These are phyloP conservation scores for Colletotrichum sp. DNA, from an alignment of 2,329 filamentous ascomycete genomes.

Conservation along the genomic window DNA sequence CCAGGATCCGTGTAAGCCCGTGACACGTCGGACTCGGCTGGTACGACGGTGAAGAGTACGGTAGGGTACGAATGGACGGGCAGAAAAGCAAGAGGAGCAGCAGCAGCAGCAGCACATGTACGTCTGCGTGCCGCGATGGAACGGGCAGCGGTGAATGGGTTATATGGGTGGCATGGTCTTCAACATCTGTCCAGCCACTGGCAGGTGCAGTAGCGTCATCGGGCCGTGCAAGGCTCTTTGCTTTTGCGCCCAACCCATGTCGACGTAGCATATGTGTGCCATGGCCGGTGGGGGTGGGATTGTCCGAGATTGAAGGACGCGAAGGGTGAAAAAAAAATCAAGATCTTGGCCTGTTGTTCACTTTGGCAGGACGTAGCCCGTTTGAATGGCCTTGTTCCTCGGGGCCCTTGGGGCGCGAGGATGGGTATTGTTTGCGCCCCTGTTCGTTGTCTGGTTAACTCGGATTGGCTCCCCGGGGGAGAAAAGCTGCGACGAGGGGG, in stretches of 20 bases:
- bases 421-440: neutral
- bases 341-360: neutral
- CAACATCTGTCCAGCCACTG: conserved; percentile 14
- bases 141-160: conserved; percentile 1
- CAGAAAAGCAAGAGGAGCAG: neutral
- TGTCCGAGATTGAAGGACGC: neutral
- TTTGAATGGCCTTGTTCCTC: neutral
- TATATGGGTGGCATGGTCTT: conserved; percentile 14
- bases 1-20: conserved; percentile 19
- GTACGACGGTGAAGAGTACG: neutral
- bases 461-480: neutral
- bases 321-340: neutral
- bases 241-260: neutral
- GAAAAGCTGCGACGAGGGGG: conserved; percentile 3
- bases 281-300: neutral
- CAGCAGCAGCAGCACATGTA: neutral
- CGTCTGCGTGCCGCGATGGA: neutral
- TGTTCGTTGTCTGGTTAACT: conserved; percentile 14
- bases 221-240: conserved; percentile 7
- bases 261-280: neutral
- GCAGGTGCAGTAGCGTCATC: conserved; percentile 21
- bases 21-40: conserved; percentile 1
- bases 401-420: neutral
- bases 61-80: neutral
- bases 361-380: neutral